Conservation (phyloP, 257 asterid genomes). For the Solanum appendiculatum region DNA sequence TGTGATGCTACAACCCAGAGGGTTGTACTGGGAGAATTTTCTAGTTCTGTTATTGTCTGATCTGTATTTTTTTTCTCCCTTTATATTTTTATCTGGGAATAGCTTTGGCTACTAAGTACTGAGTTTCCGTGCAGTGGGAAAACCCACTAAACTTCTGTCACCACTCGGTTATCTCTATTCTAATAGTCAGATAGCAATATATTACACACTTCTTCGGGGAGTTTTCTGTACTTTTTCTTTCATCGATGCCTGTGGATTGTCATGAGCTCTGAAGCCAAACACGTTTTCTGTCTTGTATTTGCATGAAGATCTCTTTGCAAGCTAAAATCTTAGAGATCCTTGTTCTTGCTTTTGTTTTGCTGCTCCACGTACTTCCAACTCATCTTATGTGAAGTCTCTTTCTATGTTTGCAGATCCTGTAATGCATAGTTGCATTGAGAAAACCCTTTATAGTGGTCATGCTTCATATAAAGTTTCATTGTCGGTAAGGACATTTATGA, state of each 20-base stretch:
- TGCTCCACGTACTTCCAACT: neutral
- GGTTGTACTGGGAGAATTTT: neutral
- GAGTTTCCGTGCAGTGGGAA: neutral
- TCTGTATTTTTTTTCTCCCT: neutral
- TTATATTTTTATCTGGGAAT: neutral
- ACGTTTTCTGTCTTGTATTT: neutral
- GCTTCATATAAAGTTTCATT: conserved; percentile 70
- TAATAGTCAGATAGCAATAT: conserved; percentile 1
- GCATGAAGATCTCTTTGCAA: neutral
- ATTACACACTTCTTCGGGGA: neutral
- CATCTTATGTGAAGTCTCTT: neutral
- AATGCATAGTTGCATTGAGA: conserved; percentile 71
- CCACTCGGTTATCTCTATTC: neutral
- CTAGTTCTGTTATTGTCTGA: neutral
- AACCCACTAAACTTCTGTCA: neutral
- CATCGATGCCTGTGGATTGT: neutral
- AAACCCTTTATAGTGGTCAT: conserved; percentile 60
- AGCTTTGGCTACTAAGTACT: neutral
- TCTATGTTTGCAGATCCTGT: conserved; percentile 48
- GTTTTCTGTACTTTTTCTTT: neutral
- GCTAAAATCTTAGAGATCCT: neutral
- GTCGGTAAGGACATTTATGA: conserved; percentile 41
- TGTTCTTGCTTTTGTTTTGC: neutral
- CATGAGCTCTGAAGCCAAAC: neutral
- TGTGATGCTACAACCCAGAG: neutral